Conservation (phyloP, 1,284 basidiomycete genomes). For the Retiboletus fuscus region DNA sequence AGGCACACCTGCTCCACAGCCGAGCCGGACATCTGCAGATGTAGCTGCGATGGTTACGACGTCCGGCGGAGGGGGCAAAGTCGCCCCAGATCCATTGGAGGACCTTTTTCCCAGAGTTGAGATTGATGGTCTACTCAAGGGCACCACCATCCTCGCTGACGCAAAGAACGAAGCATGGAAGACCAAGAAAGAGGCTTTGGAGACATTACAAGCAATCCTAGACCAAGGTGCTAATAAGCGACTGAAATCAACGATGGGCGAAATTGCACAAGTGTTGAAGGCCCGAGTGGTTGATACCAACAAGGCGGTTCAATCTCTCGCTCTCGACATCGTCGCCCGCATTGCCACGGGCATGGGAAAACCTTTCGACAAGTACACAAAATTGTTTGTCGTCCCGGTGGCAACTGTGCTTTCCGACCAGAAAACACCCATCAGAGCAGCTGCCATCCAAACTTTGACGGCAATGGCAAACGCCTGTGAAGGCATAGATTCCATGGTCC, state of each 20-base stretch:
- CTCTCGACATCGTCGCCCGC: conserved; percentile 90
- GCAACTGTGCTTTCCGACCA: conserved; percentile 92
- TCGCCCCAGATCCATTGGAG: conserved; percentile 80
- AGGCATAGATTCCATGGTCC: conserved; percentile 84
- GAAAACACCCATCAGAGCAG: conserved; percentile 87
- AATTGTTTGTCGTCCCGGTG: conserved; percentile 82
- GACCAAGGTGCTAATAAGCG: conserved; percentile 94
- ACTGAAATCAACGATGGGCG: conserved; percentile 91
- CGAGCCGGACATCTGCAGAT: conserved; percentile 82
- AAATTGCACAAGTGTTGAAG: conserved; percentile 91
- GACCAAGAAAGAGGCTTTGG: conserved; percentile 94
- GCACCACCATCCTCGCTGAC: conserved; percentile 86
- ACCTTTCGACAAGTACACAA: conserved; percentile 91
- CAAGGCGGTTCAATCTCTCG: conserved; percentile 91
- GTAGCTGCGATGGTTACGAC: conserved; percentile 63
- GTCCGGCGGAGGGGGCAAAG: conserved; percentile 56
- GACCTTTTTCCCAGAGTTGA: conserved; percentile 97
- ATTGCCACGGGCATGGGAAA: conserved; percentile 96
- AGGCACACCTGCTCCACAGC: conserved; percentile 82
- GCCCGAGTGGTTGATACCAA: conserved; percentile 92
- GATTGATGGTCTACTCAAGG: conserved; percentile 87
- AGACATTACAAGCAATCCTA: conserved; percentile 84
- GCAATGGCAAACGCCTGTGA: conserved; percentile 90
- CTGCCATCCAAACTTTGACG: conserved; percentile 83
- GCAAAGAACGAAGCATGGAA: conserved; percentile 97